Conservation (phyloP, 2,329 filamentous ascomycete species). For the Diaporthe citrichinensis region DNA sequence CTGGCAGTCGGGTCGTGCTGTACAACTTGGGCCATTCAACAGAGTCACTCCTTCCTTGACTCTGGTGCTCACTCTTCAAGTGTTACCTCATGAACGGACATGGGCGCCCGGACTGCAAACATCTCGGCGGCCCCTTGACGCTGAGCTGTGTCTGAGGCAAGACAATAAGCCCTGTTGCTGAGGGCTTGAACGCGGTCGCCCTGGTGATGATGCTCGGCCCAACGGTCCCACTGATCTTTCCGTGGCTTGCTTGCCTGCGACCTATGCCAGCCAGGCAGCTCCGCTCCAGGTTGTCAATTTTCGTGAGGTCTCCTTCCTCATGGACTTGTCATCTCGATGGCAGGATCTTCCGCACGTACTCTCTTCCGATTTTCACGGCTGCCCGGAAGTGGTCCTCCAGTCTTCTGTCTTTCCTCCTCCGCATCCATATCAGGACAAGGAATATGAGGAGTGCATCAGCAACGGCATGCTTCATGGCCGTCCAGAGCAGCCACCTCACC, state of each 20-base stretch:
- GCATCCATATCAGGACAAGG: slow-evolving; percentile 79
- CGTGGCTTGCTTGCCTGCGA: background rate
- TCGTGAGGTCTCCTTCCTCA: background rate
- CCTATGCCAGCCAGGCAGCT: background rate
- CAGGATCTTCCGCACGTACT: slow-evolving; percentile 71
- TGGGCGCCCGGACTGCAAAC: background rate
- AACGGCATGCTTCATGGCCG: slow-evolving; percentile 78
- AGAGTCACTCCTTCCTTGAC: background rate
- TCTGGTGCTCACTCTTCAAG: background rate
- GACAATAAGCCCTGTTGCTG: background rate
- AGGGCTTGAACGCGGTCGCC: background rate
- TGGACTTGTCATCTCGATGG: slow-evolving; percentile 65
- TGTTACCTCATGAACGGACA: background rate
- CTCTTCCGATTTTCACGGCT: slow-evolving; percentile 68
- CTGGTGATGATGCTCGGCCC: background rate
- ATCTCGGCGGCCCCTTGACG: background rate
- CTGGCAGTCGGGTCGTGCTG: background rate
- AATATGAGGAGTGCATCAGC: slow-evolving; percentile 78
- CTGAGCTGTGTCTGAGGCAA: background rate
- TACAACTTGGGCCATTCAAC: background rate
- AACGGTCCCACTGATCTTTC: background rate
- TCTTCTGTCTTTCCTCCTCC: slow-evolving; percentile 77
- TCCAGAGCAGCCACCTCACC: slow-evolving; percentile 79
- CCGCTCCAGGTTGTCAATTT: background rate
- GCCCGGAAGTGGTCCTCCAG: slow-evolving; percentile 82